A percentile compares a stretch with the other conserved stretches of the same genome.
Conservation (phyloP, 441 rosid species). For the Adansonia grandidieri region DNA sequence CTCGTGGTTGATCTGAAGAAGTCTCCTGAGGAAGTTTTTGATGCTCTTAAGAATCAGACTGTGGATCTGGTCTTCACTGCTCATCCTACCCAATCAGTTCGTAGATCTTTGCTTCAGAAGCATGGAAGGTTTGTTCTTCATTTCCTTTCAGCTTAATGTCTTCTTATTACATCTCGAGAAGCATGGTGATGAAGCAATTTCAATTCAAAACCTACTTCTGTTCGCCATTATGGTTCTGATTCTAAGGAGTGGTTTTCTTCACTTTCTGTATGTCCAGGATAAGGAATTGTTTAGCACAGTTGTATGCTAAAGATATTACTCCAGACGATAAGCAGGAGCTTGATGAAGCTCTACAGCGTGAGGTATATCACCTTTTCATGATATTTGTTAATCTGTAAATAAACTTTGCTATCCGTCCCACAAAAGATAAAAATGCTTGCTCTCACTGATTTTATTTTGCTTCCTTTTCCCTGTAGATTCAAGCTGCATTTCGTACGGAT, state of each 20-base stretch:
- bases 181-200: neutral
- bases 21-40: constrained; percentile 89
- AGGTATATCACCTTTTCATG: constrained; percentile 47
- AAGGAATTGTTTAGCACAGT: constrained; percentile 74
- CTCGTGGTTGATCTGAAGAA: constrained; percentile 78
- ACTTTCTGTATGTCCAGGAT: constrained; percentile 53
- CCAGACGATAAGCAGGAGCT: constrained; percentile 96
- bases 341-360: constrained; percentile 89
- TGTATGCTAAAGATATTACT: constrained; percentile 88
- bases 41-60: constrained; percentile 93
- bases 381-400: neutral
- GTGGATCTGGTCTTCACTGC: constrained; percentile 97
- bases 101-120: constrained; percentile 94
- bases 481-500: constrained; percentile 98
- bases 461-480: constrained; percentile 56
- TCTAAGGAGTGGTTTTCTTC: constrained; percentile 17
- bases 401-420: neutral
- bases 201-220: neutral
- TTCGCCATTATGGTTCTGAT: constrained; percentile 18
- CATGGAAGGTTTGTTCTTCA: constrained; percentile 68
- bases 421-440: neutral
- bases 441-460: neutral
- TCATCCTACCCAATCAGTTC: constrained; percentile 95
- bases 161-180: neutral
- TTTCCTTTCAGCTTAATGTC: neutral